These are phyloP conservation scores for Fusarium albidum DNA, from an alignment of 2,329 filamentous ascomycete species.

Conservation along the genomic window DNA sequence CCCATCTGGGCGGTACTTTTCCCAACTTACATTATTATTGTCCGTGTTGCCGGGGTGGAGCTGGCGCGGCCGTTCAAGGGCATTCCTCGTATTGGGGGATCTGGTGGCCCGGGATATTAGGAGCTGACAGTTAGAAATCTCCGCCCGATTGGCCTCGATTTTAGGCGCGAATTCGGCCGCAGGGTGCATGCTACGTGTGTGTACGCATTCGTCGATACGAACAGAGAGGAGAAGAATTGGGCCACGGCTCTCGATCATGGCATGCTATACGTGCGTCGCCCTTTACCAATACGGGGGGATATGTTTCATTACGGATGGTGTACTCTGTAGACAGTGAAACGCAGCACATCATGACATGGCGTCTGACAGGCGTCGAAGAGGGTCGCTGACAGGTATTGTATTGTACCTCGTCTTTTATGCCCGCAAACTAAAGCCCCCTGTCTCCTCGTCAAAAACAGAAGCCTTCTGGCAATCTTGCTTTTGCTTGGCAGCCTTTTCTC, in stretches of 20 bases:
- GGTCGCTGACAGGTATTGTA: constrained; percentile 4
- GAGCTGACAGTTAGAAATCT: constrained; percentile 11
- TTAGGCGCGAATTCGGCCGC: background rate
- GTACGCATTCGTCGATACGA: no score
- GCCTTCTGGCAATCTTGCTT: constrained; percentile 16
- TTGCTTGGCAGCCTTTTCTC: background rate
- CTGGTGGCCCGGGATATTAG: constrained; percentile 10
- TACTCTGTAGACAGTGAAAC: no score
- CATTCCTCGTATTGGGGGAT: constrained; percentile 34
- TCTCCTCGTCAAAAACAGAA: constrained; percentile 3
- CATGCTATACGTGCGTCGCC: no score
- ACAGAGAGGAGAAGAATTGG: no score
- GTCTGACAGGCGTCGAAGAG: constrained; percentile 6
- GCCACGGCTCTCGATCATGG: no score
- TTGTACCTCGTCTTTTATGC: background rate
- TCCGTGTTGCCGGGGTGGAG: constrained; percentile 18
- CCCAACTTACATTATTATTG: constrained; percentile 17
- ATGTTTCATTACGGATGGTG: no score
- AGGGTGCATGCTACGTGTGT: no score
- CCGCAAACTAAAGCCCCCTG: constrained; percentile 4
- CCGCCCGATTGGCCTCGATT: background rate
- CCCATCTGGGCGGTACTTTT: constrained; percentile 15
- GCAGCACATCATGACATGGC: background rate
- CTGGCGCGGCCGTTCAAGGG: constrained; percentile 20
- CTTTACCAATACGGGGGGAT: no score